Base-by-base conservation (phyloP, 805 yeast genomes). In the Yamadazyma olivae region DNA sequence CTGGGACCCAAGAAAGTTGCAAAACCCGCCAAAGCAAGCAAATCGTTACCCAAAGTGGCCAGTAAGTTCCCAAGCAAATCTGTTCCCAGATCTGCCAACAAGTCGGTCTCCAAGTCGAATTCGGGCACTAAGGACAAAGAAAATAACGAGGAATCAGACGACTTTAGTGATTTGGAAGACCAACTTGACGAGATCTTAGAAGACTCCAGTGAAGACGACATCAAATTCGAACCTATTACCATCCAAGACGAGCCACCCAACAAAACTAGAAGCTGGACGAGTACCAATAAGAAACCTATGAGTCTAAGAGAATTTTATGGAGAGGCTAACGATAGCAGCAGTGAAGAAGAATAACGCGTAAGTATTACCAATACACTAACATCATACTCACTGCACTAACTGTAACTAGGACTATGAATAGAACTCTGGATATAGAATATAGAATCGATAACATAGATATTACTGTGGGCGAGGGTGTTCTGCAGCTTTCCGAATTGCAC, bases 141-240 rank as follows among this genome's bases (percentile, higher is more conserved):
- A n/a, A 66, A 57, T 14, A 44, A 53, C 41, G 64, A 55, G 19
- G 17, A n/a, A n/a, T 25, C 14, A 6, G 71, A 67, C 46, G 72
- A 67, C 19, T 67, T 67, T 39, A 61, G 61, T 27, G 72, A 67
- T 43, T 54, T 67, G 29, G 74, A 67, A 34, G 65, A 64, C 38
- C 68, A 67, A 39, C 46, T 67, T 24, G 59, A 65, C 36, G 70
- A 67, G 42, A 71, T 65, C 5, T 46, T 67, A 26, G 70, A 55
- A 22, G 59, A 56, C 33, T 36, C 39, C 12, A 39, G 43, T 25
- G 41, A 36, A 13, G 32, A 26, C 15, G 49, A 52, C 9, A 32
- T 31, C 16, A 24, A 25, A 17, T 40, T 38, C 4, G 42, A 29
- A n/a, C 48, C 48, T 7, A 32, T 36, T n/a, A 33, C 33, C 4